Conservation (phyloP, 768 basidiomycete species). For the Gyrodon lividus region DNA sequence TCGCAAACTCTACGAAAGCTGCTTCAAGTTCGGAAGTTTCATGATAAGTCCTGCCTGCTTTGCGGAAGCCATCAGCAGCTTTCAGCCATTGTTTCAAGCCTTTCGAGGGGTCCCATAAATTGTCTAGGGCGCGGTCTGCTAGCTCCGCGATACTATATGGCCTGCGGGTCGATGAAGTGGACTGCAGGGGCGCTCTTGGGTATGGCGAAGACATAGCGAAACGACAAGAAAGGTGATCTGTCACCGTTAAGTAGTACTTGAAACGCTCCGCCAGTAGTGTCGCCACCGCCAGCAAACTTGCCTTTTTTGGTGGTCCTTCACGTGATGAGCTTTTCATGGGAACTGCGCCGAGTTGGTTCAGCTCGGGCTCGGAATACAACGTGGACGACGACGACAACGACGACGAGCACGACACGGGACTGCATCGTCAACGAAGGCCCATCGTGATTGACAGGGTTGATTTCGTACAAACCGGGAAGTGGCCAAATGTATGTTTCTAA, state of each 20-base stretch:
- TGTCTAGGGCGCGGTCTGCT: constrained; percentile 55
- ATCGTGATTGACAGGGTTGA: constrained; percentile 1
- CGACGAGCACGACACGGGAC: neutral
- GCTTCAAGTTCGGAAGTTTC: constrained; percentile 59
- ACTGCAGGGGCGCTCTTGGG: constrained; percentile 8
- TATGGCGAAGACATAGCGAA: constrained; percentile 14
- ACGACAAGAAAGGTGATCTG: constrained; percentile 2
- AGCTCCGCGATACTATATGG: constrained; percentile 67
- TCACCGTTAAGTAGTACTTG: neutral
- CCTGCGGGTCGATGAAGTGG: constrained; percentile 25
- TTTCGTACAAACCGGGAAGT: neutral
- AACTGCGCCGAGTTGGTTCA: too few species aligned
- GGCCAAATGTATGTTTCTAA: neutral
- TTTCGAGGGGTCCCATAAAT: constrained; percentile 54
- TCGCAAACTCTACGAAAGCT: constrained; percentile 72
- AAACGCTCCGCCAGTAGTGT: too few species aligned
- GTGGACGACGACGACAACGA: too few species aligned
- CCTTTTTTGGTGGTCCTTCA: constrained; percentile 4
- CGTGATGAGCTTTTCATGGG: too few species aligned
- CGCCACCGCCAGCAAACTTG: constrained; percentile 7
- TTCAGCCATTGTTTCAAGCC: constrained; percentile 69
- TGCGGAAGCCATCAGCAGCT: constrained; percentile 60
- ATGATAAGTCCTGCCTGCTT: constrained; percentile 47
- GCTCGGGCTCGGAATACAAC: too few species aligned
- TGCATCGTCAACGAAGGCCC: constrained; percentile 1